Evolutionary conservation across 139 green algal genomes (phyloP), one percentile per base, ranked within the genome.

Genomic region (Micractinium conductrix): DNA sequence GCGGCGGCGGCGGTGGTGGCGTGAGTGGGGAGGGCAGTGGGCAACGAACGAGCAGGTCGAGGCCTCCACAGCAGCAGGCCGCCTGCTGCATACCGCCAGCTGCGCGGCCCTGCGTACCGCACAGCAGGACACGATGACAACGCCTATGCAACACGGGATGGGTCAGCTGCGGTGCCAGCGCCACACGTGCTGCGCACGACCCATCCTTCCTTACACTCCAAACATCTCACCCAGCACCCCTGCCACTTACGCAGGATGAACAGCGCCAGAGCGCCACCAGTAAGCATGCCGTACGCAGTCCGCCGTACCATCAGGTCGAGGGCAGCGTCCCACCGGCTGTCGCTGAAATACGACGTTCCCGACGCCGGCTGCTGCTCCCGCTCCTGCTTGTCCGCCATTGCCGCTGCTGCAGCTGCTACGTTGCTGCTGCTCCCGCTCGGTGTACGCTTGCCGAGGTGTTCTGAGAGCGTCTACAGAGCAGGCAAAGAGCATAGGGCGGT

Each of bases 251-350:
- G 70, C 19, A 88, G 69, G 22, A 90, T 42, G 14, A 88, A 19
- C 16, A 90, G 26, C 9, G 75, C 86, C 28, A 42, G 76, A 2
- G 74, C 45, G 30, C 76, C 86, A 14, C 86, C 86, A 28, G 55
- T 43, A 8, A 90, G 60, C 16, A 40, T 55, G 38, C 86, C 86
- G 55, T 90, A 90, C 10, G 75, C 26, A 0, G 78, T 42, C 4
- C 78, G 60, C 28, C 86, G 76, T 22, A 90, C 22, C 17, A 60
- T 79, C 12, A 83, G 42, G 65, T 90, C 86, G 8, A 90, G 14
- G 21, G 86, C 82, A 22, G 40, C 69, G 48, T 90, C 86, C 86
- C 76, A 82, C 37, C 44, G 38, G 55, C 26, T 14, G 58, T 82
- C 76, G 19, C 35, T 55, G 55, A 82, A 82, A 14, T 38, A 33